These are phyloP conservation scores for Dendrobium huoshanense DNA, from an alignment of 106 monocot species.

Conservation along the genomic window DNA sequence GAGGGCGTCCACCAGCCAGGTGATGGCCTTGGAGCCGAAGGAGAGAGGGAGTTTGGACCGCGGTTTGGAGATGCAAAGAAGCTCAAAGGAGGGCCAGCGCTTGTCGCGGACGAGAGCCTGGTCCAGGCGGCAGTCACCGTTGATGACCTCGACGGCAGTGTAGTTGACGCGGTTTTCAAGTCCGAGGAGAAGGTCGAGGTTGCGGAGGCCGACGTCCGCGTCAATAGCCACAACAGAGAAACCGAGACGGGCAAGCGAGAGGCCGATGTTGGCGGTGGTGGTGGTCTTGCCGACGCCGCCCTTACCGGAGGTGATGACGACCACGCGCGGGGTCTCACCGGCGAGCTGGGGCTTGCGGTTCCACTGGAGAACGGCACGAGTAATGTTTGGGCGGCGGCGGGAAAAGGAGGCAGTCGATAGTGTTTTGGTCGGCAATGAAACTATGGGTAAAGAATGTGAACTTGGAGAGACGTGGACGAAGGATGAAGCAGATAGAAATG, in stretches of 20 bases:
- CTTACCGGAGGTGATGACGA: constrained; percentile 89
- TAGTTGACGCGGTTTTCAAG: constrained; percentile 54
- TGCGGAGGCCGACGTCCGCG: constrained; percentile 89
- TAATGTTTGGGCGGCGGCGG: neutral
- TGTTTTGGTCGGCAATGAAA: neutral
- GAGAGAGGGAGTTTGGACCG: constrained; percentile 12
- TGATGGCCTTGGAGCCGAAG: constrained; percentile 14
- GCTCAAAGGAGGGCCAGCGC: constrained; percentile 31
- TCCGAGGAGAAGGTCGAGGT: constrained; percentile 93
- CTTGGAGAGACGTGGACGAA: neutral
- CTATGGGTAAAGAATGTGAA: neutral
- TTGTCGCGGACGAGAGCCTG: constrained; percentile 27
- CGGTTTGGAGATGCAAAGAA: constrained; percentile 21
- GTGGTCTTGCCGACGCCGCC: constrained; percentile 99
- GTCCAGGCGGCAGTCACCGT: constrained; percentile 25
- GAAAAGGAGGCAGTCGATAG: neutral
- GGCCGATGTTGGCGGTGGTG: constrained; percentile 81
- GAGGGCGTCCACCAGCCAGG: constrained; percentile 28
- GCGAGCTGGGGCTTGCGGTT: constrained; percentile 64
- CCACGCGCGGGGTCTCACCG: constrained; percentile 69
- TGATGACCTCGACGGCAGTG: constrained; percentile 25
- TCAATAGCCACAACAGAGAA: constrained; percentile 67
- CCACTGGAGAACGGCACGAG: constrained; percentile 41
- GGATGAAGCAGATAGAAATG: neutral
- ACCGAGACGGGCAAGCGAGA: constrained; percentile 84